Percentiles rank a stretch among this genome's conserved stretches.
phyloP scores from a whole-genome alignment of 805 yeast genomes.

The Myxozyma vanderwaltii region DNA sequence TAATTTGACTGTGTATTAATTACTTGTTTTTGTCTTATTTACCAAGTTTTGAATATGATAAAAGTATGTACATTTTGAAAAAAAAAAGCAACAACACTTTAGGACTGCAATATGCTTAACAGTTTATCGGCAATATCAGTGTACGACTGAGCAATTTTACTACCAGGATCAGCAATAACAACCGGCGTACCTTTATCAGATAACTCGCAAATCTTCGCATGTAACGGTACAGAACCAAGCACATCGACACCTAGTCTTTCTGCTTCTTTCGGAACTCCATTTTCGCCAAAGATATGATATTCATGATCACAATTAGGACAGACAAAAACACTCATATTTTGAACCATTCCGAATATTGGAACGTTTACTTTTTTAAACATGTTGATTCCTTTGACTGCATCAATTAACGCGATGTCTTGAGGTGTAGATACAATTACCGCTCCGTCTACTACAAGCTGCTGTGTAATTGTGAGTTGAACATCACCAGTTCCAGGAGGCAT shows the following conservation, averaged over 20 bases:
- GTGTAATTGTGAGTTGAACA: conserved; percentile 79
- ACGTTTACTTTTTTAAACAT: conserved; percentile 73
- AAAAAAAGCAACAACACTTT: neutral
- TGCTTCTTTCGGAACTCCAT: conserved; percentile 58
- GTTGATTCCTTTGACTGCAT: conserved; percentile 76
- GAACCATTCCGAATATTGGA: conserved; percentile 75
- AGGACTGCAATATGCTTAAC: conserved; percentile 34
- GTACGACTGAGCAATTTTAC: conserved; percentile 49
- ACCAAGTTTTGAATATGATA: no score
- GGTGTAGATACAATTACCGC: conserved; percentile 84
- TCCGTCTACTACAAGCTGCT: conserved; percentile 73
- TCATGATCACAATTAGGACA: conserved; percentile 79
- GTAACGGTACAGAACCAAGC: conserved; percentile 69
- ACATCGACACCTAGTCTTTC: conserved; percentile 51
- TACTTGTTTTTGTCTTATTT: no score
- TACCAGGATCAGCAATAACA: conserved; percentile 49
- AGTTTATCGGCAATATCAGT: conserved; percentile 51
- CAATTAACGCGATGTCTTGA: conserved; percentile 79
- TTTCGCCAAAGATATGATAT: conserved; percentile 72
- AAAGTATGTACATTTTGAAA: neutral
- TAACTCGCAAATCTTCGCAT: conserved; percentile 57
- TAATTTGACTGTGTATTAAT: no score
- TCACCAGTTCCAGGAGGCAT: conserved; percentile 95
- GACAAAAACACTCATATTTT: conserved; percentile 75
- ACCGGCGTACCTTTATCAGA: conserved; percentile 71